phyloP scores from a whole-genome alignment of 768 basidiomycete genomes.

The Gloeopeniophorella convolvens region DNA sequence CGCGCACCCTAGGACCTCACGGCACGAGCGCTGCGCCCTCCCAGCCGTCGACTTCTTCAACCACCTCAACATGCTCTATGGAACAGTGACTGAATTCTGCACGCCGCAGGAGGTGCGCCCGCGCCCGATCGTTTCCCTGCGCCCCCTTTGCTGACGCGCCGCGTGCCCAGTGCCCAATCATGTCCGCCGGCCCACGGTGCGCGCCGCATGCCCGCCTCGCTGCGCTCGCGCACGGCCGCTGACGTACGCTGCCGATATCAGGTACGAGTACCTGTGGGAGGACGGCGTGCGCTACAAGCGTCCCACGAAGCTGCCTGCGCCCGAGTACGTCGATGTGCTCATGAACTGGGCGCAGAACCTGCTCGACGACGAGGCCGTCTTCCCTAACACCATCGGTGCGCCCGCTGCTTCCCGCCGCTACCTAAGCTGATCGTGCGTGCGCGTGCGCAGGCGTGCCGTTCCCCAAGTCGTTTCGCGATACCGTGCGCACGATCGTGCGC shows the following conservation, averaged over 20 bases:
- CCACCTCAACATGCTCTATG: conserved; percentile 98
- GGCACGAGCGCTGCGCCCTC: background rate
- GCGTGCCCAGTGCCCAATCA: conserved; percentile 84
- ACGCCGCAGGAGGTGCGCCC: conserved; percentile 76
- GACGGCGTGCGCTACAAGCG: conserved; percentile 82
- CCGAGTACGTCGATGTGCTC: conserved; percentile 93
- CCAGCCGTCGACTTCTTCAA: conserved; percentile 99
- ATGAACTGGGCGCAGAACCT: conserved; percentile 98
- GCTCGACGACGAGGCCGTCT: conserved; percentile 86
- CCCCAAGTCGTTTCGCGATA: conserved; percentile 40
- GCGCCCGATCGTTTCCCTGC: background rate
- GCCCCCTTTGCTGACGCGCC: background rate
- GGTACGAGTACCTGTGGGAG: conserved; percentile 95
- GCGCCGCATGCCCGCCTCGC: conserved; percentile 20
- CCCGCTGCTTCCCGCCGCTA: conserved; percentile 3
- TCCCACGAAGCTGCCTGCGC: conserved; percentile 90
- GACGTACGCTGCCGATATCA: conserved; percentile 27
- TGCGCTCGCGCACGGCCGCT: conserved; percentile 3
- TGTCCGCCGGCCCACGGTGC: conserved; percentile 92
- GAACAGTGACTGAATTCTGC: conserved; percentile 97
- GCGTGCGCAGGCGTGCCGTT: conserved; percentile 8
- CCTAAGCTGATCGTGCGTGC: background rate
- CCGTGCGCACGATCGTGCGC: conserved; percentile 85
- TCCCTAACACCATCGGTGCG: conserved; percentile 91
- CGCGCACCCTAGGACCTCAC: background rate